Evolutionary conservation across 768 basidiomycete genomes (phyloP).

Genomic region (Suillus variegatus): DNA sequence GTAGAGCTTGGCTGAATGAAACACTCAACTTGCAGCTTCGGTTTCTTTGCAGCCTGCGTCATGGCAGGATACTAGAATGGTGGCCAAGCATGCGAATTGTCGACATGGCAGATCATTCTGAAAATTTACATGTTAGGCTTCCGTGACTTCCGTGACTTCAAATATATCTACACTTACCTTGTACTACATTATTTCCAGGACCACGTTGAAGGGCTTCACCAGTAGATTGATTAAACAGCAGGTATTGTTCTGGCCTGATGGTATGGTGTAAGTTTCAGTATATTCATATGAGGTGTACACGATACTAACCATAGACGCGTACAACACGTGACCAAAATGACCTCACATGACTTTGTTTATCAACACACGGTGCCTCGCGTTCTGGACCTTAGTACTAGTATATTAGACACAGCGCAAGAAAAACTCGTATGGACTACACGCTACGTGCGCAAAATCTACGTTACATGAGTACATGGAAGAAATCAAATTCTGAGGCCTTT

Average conservation of each 20-base stretch:
- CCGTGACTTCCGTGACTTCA: neutral
- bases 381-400: neutral
- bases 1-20: neutral
- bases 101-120: neutral
- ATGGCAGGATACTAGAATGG: neutral
- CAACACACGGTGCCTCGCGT: neutral
- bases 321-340: neutral
- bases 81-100: neutral
- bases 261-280: neutral
- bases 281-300: neutral
- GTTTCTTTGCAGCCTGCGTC: neutral
- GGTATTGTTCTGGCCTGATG: neutral
- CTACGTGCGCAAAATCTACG: neutral
- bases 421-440: neutral
- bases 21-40: neutral
- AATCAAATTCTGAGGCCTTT: neutral
- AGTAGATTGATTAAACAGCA: neutral
- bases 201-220: neutral
- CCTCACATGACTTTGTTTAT: neutral
- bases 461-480: neutral
- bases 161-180: neutral
- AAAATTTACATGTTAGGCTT: neutral
- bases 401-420: neutral
- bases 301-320: neutral
- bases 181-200: neutral